Percentiles rank a stretch among this genome's conserved stretches.
These are phyloP conservation scores for Colletotrichum sp. DNA, from an alignment of 2,329 filamentous ascomycete genomes.

Conservation along the genomic window DNA sequence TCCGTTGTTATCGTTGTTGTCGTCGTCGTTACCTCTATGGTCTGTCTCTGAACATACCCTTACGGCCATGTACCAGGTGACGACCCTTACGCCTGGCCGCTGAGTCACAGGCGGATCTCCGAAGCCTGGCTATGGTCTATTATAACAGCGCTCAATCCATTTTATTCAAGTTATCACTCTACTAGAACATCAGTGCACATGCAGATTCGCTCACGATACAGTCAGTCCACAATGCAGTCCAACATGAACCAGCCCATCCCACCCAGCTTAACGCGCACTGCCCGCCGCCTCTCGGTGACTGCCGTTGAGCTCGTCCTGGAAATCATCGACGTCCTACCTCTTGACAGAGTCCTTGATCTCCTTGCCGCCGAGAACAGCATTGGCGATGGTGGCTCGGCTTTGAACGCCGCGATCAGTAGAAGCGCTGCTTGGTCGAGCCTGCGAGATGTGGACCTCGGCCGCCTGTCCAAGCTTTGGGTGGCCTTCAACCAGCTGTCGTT, in stretches of 20 bases:
- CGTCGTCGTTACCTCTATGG: too few relatives aligned
- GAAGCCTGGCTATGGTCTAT: too few relatives aligned
- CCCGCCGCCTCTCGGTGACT: neutral
- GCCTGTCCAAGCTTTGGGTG: neutral
- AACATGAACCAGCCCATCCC: neutral
- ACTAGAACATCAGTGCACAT: too few relatives aligned
- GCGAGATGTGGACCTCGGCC: neutral
- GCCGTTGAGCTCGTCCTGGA: neutral
- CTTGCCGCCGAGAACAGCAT: neutral
- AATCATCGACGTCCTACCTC: neutral
- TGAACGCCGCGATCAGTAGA: neutral
- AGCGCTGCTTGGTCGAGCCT: neutral
- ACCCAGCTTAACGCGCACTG: neutral
- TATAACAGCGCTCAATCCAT: too few relatives aligned
- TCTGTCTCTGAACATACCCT: too few relatives aligned
- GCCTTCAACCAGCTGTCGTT: neutral
- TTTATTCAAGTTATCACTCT: too few relatives aligned
- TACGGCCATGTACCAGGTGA: too few relatives aligned
- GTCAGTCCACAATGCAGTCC: neutral
- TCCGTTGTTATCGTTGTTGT: too few relatives aligned
- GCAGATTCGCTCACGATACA: too few relatives aligned
- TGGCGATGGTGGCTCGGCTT: neutral
- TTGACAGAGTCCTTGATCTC: neutral
- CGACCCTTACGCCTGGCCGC: too few relatives aligned
- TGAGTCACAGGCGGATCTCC: too few relatives aligned